These are phyloP conservation scores for Fomes fomentarius DNA, from an alignment of 1,284 basidiomycete species.

Conservation along the genomic window DNA sequence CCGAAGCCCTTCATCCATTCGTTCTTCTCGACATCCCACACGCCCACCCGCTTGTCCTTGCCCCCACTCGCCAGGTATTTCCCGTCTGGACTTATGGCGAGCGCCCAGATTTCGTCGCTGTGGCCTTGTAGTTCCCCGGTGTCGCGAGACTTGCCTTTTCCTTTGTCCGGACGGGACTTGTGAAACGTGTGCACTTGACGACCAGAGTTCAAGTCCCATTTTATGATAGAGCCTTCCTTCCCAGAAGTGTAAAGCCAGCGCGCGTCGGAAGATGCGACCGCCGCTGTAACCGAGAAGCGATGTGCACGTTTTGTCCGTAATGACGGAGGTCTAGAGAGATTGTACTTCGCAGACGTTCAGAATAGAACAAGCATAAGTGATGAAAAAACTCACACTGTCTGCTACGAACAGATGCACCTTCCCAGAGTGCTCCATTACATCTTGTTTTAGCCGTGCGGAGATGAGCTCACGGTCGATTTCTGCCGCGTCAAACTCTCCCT, in stretches of 20 bases:
- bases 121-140: conserved; percentile 70
- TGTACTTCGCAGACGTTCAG: conserved; percentile 35
- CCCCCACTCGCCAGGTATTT: conserved; percentile 87
- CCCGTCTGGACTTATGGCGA: conserved; percentile 88
- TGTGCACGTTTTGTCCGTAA: conserved; percentile 72
- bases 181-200: conserved; percentile 60
- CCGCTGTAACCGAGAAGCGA: conserved; percentile 76
- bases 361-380: background rate
- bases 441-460: conserved; percentile 86
- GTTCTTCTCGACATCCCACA: conserved; percentile 80
- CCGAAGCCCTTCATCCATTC: conserved; percentile 80
- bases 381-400: conserved; percentile 53
- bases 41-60: conserved; percentile 77
- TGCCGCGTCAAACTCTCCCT: conserved; percentile 90
- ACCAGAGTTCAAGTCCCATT: conserved; percentile 75
- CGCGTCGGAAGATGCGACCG: conserved; percentile 71
- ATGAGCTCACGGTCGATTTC: conserved; percentile 94
- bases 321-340: conserved; percentile 47
- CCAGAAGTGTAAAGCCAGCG: conserved; percentile 78
- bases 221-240: conserved; percentile 85
- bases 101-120: conserved; percentile 80
- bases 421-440: conserved; percentile 84
- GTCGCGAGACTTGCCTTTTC: conserved; percentile 63
- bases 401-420: conserved; percentile 85
- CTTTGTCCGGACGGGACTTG: conserved; percentile 55